These are phyloP conservation scores for Pelargonium fulgidum DNA, from an alignment of 441 rosid genomes.

Conservation along the genomic window DNA sequence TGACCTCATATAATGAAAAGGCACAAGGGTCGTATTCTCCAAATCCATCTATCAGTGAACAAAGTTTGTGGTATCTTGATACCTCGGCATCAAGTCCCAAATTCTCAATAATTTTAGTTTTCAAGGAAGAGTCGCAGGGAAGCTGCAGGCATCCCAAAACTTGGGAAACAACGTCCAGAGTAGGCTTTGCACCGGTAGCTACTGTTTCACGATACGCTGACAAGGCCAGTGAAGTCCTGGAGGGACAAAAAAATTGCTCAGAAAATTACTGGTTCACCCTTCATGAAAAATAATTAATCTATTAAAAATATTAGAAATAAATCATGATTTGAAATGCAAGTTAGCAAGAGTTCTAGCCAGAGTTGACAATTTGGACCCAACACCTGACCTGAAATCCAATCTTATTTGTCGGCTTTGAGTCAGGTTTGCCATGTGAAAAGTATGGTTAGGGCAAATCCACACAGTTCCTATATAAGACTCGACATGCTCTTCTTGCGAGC, in stretches of 20 bases:
- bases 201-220: slow-evolving; percentile 61
- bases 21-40: slow-evolving; percentile 95
- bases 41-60: slow-evolving; percentile 78
- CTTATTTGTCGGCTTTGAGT: too few species aligned
- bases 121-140: slow-evolving; percentile 58
- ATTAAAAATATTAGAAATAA: background rate
- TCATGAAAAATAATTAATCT: background rate
- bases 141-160: slow-evolving; percentile 78
- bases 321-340: background rate
- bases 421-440: too few species aligned
- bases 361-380: too few species aligned
- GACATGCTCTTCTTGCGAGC: too few species aligned
- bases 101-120: slow-evolving; percentile 56
- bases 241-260: slow-evolving; percentile 12
- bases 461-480: too few species aligned
- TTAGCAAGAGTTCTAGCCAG: background rate
- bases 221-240: slow-evolving; percentile 71
- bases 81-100: slow-evolving; percentile 45
- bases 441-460: too few species aligned
- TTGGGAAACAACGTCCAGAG: slow-evolving; percentile 69
- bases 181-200: slow-evolving; percentile 52
- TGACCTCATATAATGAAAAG: slow-evolving; percentile 76
- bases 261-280: background rate
- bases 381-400: too few species aligned
- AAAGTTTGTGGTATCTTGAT: slow-evolving; percentile 45